A percentile compares a stretch with the other conserved stretches of the same genome.
Conservation (phyloP, 2,329 filamentous ascomycete genomes). For the Aspergillus caelatus region DNA sequence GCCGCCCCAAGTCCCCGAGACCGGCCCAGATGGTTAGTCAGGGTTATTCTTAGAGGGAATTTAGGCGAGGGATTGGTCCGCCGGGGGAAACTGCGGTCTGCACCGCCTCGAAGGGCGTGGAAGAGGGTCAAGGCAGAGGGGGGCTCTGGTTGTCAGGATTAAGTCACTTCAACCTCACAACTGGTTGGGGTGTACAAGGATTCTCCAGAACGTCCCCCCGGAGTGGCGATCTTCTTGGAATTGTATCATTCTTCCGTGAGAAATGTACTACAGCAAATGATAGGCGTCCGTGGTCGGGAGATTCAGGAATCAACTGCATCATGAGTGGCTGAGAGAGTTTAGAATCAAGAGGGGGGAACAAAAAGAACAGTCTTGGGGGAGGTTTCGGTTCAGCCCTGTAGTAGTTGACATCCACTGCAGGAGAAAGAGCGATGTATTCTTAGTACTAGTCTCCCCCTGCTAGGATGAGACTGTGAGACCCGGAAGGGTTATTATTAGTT, state of each 20-base stretch:
- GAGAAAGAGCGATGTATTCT: not conserved
- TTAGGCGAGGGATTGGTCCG: conserved; percentile 2
- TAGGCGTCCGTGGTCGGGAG: conserved; percentile 29
- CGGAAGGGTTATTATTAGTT: not conserved
- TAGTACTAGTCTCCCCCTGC: not conserved
- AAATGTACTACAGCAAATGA: conserved; percentile 24
- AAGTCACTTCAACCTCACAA: not conserved
- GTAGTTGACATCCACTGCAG: conserved; percentile 1
- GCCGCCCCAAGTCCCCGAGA: conserved; percentile 21
- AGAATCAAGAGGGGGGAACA: not conserved
- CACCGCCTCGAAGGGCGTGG: conserved; percentile 14
- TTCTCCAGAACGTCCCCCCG: conserved; percentile 3
- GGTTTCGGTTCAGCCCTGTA: conserved; percentile 8
- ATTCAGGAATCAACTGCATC: conserved; percentile 33
- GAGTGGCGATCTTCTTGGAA: conserved; percentile 5
- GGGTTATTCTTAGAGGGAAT: conserved; percentile 11
- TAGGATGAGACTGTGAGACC: not conserved
- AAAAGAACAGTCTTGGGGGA: not conserved
- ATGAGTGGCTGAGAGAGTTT: conserved; percentile 19
- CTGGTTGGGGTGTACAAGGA: not conserved
- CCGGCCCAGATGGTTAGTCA: conserved; percentile 25
- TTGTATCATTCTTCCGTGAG: not conserved
- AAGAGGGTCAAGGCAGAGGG: not conserved
- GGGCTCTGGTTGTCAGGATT: not conserved
- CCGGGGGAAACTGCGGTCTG: not conserved